A percentile compares a stretch with the other conserved stretches of the same genome.
Conservation (phyloP, 78 protist genomes). For the Blattamonas nauphoetae region DNA sequence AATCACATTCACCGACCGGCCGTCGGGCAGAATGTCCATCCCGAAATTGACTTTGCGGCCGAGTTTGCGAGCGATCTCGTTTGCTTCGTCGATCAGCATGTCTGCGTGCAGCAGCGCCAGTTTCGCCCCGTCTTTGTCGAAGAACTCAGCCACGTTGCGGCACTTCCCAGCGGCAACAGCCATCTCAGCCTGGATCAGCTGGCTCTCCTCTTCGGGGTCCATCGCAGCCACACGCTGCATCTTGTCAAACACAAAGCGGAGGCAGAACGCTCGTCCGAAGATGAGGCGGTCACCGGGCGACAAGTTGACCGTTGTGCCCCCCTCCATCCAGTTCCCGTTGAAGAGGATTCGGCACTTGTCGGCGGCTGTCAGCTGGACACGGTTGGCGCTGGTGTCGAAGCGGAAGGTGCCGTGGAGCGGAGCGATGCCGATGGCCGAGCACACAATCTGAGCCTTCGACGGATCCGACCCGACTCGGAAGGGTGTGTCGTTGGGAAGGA, state of each 20-base stretch:
- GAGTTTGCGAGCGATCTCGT: neutral
- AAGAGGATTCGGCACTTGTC: neutral
- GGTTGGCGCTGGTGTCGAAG: neutral
- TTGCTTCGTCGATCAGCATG: neutral
- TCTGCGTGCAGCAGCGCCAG: neutral
- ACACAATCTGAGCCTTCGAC: neutral
- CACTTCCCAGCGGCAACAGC: constrained; percentile 8
- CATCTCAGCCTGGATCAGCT: neutral
- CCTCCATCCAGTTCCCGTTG: neutral
- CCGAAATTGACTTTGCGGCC: neutral
- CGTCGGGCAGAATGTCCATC: neutral
- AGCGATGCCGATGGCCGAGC: neutral
- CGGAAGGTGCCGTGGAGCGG: neutral
- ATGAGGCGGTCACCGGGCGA: neutral
- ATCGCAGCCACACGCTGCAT: neutral
- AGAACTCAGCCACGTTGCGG: neutral
- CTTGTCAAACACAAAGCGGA: neutral
- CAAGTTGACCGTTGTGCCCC: neutral
- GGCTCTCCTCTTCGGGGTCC: neutral
- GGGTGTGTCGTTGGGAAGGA: neutral
- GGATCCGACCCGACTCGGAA: neutral
- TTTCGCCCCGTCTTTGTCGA: neutral
- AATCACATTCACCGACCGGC: neutral
- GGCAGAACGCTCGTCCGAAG: neutral
- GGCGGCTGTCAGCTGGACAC: neutral